Conservation (phyloP, 257 asterid genomes). For the Henckelia pumila region DNA sequence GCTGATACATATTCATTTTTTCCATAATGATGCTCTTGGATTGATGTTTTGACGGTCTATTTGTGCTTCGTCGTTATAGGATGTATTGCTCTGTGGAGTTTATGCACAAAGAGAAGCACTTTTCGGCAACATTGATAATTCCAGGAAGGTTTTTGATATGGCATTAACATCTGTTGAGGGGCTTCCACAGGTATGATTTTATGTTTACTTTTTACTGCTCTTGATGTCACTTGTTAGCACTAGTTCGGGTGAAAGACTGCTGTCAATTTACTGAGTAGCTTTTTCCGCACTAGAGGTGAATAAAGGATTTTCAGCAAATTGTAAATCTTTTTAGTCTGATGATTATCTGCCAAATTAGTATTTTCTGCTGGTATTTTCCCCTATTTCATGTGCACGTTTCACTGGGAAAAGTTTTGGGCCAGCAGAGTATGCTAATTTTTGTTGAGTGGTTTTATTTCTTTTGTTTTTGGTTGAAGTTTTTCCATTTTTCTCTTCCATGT, state of each 20-base stretch:
- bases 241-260: not conserved
- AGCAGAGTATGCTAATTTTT: not conserved
- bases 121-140: conserved; percentile 76
- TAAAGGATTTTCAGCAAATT: not conserved
- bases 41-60: conserved; percentile 17
- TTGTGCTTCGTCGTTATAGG: conserved; percentile 46
- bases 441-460: not conserved
- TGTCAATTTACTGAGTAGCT: conserved; percentile 11
- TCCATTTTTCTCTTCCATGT: not conserved
- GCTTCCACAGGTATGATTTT: conserved; percentile 64
- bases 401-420: not conserved
- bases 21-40: conserved; percentile 18
- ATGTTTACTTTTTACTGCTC: conserved; percentile 23
- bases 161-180: conserved; percentile 82
- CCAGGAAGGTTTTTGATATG: conserved; percentile 95
- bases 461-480: not conserved
- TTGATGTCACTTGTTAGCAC: conserved; percentile 15
- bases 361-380: conserved; percentile 1
- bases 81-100: conserved; percentile 90
- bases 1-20: conserved; percentile 19
- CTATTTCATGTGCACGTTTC: not conserved
- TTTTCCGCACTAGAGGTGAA: conserved; percentile 2
- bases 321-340: not conserved
- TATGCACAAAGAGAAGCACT: conserved; percentile 90
- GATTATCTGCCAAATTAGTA: not conserved